Conservation (phyloP, 176 grass and related monocot species). For the Zea mays region Zm-B73-REFERENCE-NAM-5.0 NC_050096.1:177292501-177293000, state of each 20-base stretch:
- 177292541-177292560: constrained; percentile 84
- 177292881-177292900: constrained; percentile 34
- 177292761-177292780: neutral
- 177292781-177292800: no score
- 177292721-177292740: neutral
- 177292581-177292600: constrained; percentile 78
- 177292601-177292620: constrained; percentile 68
- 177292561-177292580: constrained; percentile 83
- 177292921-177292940: constrained; percentile 3
- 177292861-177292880: constrained; percentile 8
- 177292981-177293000: constrained; percentile 4
- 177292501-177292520: constrained; percentile 89
- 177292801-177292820: no score
- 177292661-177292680: neutral
- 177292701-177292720: constrained; percentile 4
- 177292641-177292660: constrained; percentile 41
- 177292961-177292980: neutral
- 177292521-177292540: constrained; percentile 97
- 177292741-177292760: constrained; percentile 16
- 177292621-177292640: constrained; percentile 50
- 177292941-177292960: constrained; percentile 26
- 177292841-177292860: constrained; percentile 16
- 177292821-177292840: constrained; percentile 8
- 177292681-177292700: no score
- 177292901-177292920: neutral